Base-by-base conservation (phyloP, 345 rosid species). In the Lenwebbia sp. region DNA sequence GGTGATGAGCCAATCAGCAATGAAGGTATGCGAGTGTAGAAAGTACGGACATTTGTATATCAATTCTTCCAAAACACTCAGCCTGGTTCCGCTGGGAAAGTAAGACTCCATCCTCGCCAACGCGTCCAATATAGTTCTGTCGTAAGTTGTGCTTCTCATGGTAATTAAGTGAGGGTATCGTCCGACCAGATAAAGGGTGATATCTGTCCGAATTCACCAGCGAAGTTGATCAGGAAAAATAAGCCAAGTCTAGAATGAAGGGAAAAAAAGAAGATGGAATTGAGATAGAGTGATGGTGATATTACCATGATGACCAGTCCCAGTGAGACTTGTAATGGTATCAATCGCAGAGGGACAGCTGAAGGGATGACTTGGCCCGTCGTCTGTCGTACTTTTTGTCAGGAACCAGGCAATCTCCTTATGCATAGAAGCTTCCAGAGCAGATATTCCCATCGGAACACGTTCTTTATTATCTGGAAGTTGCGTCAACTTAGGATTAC, bases 131-230 rank as follows among this genome's bases (percentile, higher is more conserved):
- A n/a, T n/a, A 1, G 37, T n/a, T n/a, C n/a, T n/a, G n/a, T n/a
- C n/a, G n/a, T n/a, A n/a, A 13, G 6, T 5, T 0, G 19, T 1
- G 3, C 19, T 26, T 60, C 1, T 13, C 70, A 0, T 1, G 70
- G 9, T 13, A 3, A 60, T 0, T 6, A 60, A n/a, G 0, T 0
- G 0, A 60, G 37, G 9, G 2, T 13, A 0, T 4, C 0, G 1
- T 10, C 0, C 1, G 0, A 60, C 70, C 28, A 60, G 37, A n/a
- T 60, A 0, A 28, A 60, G 70, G 21, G 0, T 0, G 70, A 60
- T 60, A 13, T 60, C 37, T 60, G 4, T 3, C 2, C 0, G 37
- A 28, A 13, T 28, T 60, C 37, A 28, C 1, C 10, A n/a, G 2
- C 37, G 13, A n/a, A 6, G 37, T 60, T n/a, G 33, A n/a, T n/a